phyloP scores from a whole-genome alignment of 2,329 filamentous ascomycete species.

The Sclerotinia minor region DNA sequence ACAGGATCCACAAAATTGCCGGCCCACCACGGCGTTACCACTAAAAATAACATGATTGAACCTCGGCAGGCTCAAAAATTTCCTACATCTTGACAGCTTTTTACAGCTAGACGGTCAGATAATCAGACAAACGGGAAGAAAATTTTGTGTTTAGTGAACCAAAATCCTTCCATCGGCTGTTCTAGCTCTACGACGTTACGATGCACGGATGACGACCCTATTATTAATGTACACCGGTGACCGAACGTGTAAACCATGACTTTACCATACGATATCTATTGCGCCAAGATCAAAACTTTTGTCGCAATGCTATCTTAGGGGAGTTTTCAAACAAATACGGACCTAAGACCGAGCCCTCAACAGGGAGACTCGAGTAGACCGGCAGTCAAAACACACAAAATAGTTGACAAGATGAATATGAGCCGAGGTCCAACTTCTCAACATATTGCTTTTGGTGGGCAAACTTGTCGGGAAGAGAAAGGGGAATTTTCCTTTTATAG shows the following conservation, averaged over 20 bases:
- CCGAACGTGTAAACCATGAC: not conserved
- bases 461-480: not conserved
- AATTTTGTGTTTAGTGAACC: not conserved
- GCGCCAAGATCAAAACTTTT: not conserved
- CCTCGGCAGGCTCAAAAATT: conserved; percentile 3
- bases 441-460: not conserved
- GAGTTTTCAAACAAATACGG: not conserved
- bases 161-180: conserved; percentile 1
- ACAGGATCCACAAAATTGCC: not conserved
- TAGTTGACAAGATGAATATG: not conserved
- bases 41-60: conserved; percentile 3
- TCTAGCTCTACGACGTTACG: not conserved
- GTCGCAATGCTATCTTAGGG: not conserved
- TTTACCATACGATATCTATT: not conserved
- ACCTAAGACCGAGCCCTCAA: not conserved
- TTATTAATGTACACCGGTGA: not conserved
- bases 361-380: not conserved
- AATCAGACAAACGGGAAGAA: not conserved
- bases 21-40: not conserved
- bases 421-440: not conserved
- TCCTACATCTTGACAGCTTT: not conserved
- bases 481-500: too few species aligned
- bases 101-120: not conserved
- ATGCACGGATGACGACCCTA: conserved; percentile 4
- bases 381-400: not conserved